Base-by-base conservation (phyloP, 208 protist genomes). In the Porcisia hertigi region DNA sequence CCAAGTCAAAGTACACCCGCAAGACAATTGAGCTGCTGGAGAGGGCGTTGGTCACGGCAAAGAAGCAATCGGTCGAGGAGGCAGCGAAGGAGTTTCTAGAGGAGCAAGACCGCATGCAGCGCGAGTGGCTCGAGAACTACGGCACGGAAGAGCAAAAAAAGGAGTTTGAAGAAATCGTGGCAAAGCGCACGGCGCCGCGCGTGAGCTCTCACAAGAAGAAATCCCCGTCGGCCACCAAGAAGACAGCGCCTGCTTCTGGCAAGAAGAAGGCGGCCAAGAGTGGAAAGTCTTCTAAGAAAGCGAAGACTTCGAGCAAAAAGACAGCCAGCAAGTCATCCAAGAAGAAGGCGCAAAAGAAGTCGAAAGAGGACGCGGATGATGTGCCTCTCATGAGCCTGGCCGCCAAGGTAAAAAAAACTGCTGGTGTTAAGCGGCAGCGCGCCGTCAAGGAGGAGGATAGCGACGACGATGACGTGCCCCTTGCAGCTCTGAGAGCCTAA, bases 131-230 rank as follows among this genome's bases (percentile, higher is more conserved):
- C 59, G 88, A 97, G 36, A 79, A 81, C 53, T 95, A 98, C 79
- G 94, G 93, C 60, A 98, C 89, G 5, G 88, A 96, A 20, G 92
- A 97, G 77, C 86, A 98, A 67, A 93, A 94, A 60, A 87, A 95
- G 79, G 88, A 97, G 84, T 94, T 95, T 76, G 80, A 89, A 63
- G 87, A 95, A 64, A 71, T 96, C 30, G 84, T 95, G 34, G 85
- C 89, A 60, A 92, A 96, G 76, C 88, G 93, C 30, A 66, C 71
- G 5, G 76, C 82, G 0, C 83, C 87, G 9, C 79, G 73, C 20
- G 77, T 80, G 36, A 65, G 71, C 8, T 74, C 79, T 9, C 60
- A n/a, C 52, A 86, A 69, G 77, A 88, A 83, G 60, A 62, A n/a
- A 25, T 84, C 84, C 20, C 70, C 76, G 16, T 78, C 69, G 43